Conservation (phyloP, 2,329 filamentous ascomycete genomes). For the Akanthomyces uredinophilus region DNA sequence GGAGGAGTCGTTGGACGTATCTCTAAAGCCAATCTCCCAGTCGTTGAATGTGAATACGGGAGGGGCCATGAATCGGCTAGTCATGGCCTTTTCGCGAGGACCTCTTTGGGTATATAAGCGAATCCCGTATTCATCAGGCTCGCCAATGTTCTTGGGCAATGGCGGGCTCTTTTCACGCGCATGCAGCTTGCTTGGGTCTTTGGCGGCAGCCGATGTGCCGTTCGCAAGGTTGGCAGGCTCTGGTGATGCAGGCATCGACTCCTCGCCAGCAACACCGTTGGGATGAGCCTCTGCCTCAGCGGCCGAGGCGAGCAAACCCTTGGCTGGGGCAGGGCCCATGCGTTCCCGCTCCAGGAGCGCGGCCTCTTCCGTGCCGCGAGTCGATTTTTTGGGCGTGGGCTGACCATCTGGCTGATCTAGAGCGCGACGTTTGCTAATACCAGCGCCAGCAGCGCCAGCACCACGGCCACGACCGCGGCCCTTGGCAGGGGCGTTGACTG, state of each 20-base stretch:
- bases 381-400: conserved; percentile 43
- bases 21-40: conserved; percentile 55
- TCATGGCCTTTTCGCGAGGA: conserved; percentile 39
- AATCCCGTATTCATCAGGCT: conserved; percentile 49
- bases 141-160: conserved; percentile 35
- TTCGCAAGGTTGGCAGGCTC: conserved; percentile 28
- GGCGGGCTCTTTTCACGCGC: conserved; percentile 35
- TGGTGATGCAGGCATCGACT: conserved; percentile 32
- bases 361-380: conserved; percentile 29
- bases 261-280: conserved; percentile 31
- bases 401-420: conserved; percentile 45
- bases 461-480: conserved; percentile 29
- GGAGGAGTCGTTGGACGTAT: conserved; percentile 51
- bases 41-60: conserved; percentile 43
- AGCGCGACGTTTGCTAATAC: conserved; percentile 44
- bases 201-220: conserved; percentile 23
- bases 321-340: conserved; percentile 30
- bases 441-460: conserved; percentile 17
- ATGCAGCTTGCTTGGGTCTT: conserved; percentile 25
- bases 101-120: conserved; percentile 39
- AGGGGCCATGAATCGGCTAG: conserved; percentile 48
- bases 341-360: conserved; percentile 23
- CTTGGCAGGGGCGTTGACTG: conserved; percentile 23
- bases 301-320: conserved; percentile 36
- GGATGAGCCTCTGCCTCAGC: conserved; percentile 32